phyloP scores from a whole-genome alignment of 2,329 filamentous ascomycete species.

The Tolypocladium paradoxum region DNA sequence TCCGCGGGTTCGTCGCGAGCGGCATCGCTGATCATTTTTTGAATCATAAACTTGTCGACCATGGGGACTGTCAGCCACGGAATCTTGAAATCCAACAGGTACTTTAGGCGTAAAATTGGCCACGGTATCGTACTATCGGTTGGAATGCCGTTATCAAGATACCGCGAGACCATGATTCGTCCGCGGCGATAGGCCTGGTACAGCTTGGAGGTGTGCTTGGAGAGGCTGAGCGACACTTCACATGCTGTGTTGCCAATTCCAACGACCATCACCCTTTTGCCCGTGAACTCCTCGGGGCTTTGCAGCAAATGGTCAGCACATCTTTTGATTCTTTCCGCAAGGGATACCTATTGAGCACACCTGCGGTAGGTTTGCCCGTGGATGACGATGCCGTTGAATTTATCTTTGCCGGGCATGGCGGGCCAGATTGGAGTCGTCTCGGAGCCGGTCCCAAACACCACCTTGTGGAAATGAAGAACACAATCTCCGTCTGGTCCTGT shows the following conservation, averaged over 20 bases:
- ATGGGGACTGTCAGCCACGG: not conserved
- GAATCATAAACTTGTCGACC: slow-evolving; percentile 1
- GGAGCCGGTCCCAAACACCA: slow-evolving; percentile 25
- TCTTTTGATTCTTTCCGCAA: not conserved
- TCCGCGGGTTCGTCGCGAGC: not conserved
- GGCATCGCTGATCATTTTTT: slow-evolving; percentile 2
- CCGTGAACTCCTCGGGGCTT: slow-evolving; percentile 12
- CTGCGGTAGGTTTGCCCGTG: slow-evolving; percentile 6
- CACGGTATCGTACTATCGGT: slow-evolving; percentile 1
- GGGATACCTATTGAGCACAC: not conserved
- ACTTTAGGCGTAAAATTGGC: slow-evolving; percentile 3
- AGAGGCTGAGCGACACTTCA: slow-evolving; percentile 19
- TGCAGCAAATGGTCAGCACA: not conserved
- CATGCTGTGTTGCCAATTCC: slow-evolving; percentile 30
- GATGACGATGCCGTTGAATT: slow-evolving; percentile 19
- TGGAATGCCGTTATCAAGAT: slow-evolving; percentile 4
- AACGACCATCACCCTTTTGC: slow-evolving; percentile 30
- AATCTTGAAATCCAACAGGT: slow-evolving; percentile 1
- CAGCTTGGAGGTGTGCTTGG: slow-evolving; percentile 13
- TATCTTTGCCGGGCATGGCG: slow-evolving; percentile 16
- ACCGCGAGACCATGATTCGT: slow-evolving; percentile 9
- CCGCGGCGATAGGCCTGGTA: slow-evolving; percentile 14
- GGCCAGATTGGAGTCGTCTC: slow-evolving; percentile 25
- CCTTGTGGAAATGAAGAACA: slow-evolving; percentile 23
- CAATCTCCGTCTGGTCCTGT: not conserved